Conservation (phyloP, 129 eudicot species). For the Silybum marianum region DNA sequence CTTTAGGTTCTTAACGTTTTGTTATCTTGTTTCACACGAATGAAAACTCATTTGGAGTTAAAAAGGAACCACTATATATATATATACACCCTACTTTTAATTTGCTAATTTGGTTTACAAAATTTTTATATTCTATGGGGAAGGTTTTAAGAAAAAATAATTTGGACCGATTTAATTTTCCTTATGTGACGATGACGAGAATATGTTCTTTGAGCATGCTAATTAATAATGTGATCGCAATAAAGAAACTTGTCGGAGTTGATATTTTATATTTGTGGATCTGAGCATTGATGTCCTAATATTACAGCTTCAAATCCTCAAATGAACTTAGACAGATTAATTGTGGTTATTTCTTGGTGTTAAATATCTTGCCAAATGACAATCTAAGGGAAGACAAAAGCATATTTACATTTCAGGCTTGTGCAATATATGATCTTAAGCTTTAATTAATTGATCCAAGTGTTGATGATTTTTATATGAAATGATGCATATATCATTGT, state of each 20-base stretch:
- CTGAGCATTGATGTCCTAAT: too few species aligned
- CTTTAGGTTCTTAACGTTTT: not conserved
- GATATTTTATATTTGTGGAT: not conserved
- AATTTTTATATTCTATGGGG: not conserved
- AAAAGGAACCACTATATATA: not conserved
- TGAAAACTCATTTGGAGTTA: not conserved
- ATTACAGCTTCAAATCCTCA: not conserved
- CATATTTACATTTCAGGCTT: not conserved
- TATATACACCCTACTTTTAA: too few species aligned
- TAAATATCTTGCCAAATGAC: too few species aligned
- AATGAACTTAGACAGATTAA: not conserved
- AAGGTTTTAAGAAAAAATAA: not conserved
- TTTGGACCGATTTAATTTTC: not conserved
- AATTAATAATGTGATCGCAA: not conserved
- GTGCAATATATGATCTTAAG: not conserved
- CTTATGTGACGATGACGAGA: not conserved
- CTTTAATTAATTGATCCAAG: not conserved
- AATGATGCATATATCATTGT: not conserved
- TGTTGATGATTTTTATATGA: not conserved
- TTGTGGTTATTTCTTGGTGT: too few species aligned
- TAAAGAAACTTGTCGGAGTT: not conserved
- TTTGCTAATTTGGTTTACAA: not conserved
- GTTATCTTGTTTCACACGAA: not conserved
- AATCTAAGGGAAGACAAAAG: too few species aligned
- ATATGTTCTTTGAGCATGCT: not conserved